Base-by-base conservation (phyloP, 495 filamentous ascomycete species). In the Hypoxylon intermedium region DNA sequence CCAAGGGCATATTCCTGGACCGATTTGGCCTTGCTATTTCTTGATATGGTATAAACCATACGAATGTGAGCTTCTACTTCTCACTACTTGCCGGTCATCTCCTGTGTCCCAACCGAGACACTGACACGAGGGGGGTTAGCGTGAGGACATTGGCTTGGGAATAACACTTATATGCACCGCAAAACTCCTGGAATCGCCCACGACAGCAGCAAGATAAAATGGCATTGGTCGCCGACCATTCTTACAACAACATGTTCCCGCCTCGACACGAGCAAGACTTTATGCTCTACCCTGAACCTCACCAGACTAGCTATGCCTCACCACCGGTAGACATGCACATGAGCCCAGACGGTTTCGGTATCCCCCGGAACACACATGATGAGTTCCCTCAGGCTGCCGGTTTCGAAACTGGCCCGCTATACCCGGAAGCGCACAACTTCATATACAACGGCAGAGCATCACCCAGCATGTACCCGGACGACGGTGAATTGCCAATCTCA, bases 401-500 rank as follows among this genome's bases (percentile, higher is more conserved):
- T n/a, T 80, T 73, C 58, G 75, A 73, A 28, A 67, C 23, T 43
- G 56, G 41, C 5, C 37, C 68, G 7, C 21, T 74, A 19, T 77
- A 77, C 54, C 57, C 68, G 20, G 74, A 79, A 18, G 48, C 72
- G 18, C 70, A 74, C 65, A 43, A 65, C 47, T 69, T 69, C 52
- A 71, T 79, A 60, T 67, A 65, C 53, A 51, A 63, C 51, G 52
- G 62, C 60, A 66, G 74, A 45, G 65, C 74, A 16, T 77, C 77
- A 12, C 77, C 79, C 13, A 63, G 72, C 41, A 60, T 74, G 51
- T 81, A 76, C 55, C 57, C 71, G 15, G 80, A 83, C 44, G 76
- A 80, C 36, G 44, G 67, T 46, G 78, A 79, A 24, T 52, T 82
- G 69, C 58, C 82, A 79, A 71, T 92, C 42, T 92, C 89, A 12